These are phyloP conservation scores for Neurospora sublineolata DNA, from an alignment of 495 filamentous ascomycete species.

Conservation along the genomic window DNA sequence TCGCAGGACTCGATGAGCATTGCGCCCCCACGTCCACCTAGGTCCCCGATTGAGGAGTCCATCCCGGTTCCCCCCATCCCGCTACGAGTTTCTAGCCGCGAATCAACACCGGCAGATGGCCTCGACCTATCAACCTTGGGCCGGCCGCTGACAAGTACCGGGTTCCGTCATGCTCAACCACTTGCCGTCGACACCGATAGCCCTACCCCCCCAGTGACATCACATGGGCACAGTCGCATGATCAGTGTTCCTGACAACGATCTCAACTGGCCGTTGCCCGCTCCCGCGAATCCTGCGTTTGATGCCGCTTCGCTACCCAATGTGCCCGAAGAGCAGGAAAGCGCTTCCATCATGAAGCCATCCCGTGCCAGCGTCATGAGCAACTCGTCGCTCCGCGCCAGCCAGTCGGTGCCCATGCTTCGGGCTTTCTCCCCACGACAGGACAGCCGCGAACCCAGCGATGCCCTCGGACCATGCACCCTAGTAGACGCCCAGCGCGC, in stretches of 20 bases:
- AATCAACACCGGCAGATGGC: conserved; percentile 31
- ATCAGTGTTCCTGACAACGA: conserved; percentile 35
- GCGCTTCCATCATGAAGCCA: conserved; percentile 12
- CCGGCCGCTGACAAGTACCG: conserved; percentile 26
- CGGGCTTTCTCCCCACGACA: conserved; percentile 25
- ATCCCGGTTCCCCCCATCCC: conserved; percentile 19
- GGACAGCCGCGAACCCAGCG: conserved; percentile 27
- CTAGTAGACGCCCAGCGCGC: conserved; percentile 24
- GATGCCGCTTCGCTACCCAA: conserved; percentile 43
- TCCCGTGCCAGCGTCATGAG: conserved; percentile 30
- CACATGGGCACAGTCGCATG: conserved; percentile 25
- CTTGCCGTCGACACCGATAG: conserved; percentile 15
- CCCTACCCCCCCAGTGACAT: conserved; percentile 16
- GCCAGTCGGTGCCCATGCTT: conserved; percentile 36
- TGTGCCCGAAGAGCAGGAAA: conserved; percentile 67
- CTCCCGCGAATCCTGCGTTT: conserved; percentile 28
- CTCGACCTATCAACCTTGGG: conserved; percentile 26
- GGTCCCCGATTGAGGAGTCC: conserved; percentile 30
- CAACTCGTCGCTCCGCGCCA: conserved; percentile 34
- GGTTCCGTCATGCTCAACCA: conserved; percentile 32
- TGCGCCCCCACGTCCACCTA: conserved; percentile 36
- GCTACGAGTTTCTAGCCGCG: conserved; percentile 39
- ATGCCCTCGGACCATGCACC: conserved; percentile 31
- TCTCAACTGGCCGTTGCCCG: conserved; percentile 34
- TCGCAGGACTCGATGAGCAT: conserved; percentile 38